phyloP scores from a whole-genome alignment of 805 yeast species.

The Sugiyamaella floridensis region DNA sequence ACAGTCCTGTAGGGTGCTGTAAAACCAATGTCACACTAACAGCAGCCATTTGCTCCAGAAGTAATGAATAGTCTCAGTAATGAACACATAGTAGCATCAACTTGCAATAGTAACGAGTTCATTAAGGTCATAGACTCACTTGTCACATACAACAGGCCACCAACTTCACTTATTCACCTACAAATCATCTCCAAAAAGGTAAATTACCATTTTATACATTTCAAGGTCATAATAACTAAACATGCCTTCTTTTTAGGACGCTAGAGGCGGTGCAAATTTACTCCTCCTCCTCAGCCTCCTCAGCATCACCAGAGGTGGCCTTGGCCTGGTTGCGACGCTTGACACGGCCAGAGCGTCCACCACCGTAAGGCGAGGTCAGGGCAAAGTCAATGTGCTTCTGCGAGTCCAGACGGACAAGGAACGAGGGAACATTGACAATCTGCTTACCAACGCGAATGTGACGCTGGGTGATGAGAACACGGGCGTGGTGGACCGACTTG shows the following conservation, averaged over 20 bases:
- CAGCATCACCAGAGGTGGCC: conserved; percentile 61
- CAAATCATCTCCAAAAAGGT: background rate
- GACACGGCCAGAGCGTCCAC: conserved; percentile 99
- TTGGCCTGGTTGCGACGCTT: conserved; percentile 83
- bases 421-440: conserved; percentile 96
- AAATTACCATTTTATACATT: background rate
- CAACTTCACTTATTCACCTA: too few species aligned
- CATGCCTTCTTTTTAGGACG: background rate
- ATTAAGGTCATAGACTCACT: too few species aligned
- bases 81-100: too few species aligned
- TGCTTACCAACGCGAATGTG: conserved; percentile 99
- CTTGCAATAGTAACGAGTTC: too few species aligned
- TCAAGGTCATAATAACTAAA: background rate
- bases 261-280: conserved; percentile 6
- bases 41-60: too few species aligned
- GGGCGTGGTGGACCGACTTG: conserved; percentile 99
- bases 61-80: too few species aligned
- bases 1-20: too few species aligned
- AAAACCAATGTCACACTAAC: too few species aligned
- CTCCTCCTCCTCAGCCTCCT: conserved; percentile 61
- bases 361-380: conserved; percentile 99
- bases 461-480: conserved; percentile 97
- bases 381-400: conserved; percentile 99
- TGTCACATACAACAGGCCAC: too few species aligned
- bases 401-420: conserved; percentile 99